These are phyloP conservation scores for Colletotrichum sp. DNA, from an alignment of 2,329 filamentous ascomycete genomes.

Conservation along the genomic window DNA sequence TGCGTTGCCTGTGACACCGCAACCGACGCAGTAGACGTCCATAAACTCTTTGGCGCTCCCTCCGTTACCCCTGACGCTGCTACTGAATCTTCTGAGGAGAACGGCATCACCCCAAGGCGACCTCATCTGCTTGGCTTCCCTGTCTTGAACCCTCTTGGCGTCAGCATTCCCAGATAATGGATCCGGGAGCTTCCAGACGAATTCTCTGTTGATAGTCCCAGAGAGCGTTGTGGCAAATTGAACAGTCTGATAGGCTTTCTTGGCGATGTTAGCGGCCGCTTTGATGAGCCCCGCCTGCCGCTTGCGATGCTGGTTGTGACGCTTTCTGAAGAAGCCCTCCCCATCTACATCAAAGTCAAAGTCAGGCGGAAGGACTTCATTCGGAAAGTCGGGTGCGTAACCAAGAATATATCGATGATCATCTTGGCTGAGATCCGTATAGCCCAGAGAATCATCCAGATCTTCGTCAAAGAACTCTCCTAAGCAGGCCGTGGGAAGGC, in stretches of 20 bases:
- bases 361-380: background rate
- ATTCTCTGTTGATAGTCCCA: slow-evolving; percentile 15
- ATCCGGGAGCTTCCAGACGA: slow-evolving; percentile 26
- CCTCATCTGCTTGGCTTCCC: slow-evolving; percentile 21
- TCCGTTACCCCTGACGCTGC: slow-evolving; percentile 18
- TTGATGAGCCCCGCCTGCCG: background rate
- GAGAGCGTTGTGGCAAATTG: slow-evolving; percentile 6
- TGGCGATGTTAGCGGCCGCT: background rate
- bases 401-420: background rate
- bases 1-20: slow-evolving; percentile 30
- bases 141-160: slow-evolving; percentile 23
- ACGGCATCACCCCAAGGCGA: slow-evolving; percentile 35
- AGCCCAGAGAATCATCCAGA: slow-evolving; percentile 30
- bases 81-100: slow-evolving; percentile 28
- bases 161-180: background rate
- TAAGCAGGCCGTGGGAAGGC: slow-evolving; percentile 29
- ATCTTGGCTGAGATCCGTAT: background rate
- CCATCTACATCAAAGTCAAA: background rate
- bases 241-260: background rate
- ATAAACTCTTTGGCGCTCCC: slow-evolving; percentile 19
- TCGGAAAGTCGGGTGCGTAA: background rate
- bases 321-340: background rate
- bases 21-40: slow-evolving; percentile 35
- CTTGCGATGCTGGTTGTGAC: background rate
- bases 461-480: slow-evolving; percentile 31